phyloP scores from a whole-genome alignment of 768 basidiomycete genomes.

The Nidularia sp. region DNA sequence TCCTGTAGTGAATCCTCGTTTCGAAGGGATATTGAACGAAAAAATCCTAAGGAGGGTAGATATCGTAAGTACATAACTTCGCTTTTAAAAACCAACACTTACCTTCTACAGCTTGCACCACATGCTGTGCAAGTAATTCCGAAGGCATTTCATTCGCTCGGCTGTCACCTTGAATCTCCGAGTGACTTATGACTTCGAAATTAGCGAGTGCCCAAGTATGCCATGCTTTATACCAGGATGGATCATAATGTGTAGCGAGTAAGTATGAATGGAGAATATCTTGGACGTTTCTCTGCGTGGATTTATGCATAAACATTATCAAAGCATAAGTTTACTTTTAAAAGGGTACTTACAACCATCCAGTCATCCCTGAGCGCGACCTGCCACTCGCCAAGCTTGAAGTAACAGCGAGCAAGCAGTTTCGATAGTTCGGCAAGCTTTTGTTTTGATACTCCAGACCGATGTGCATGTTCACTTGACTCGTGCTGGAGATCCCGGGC shows the following conservation, averaged over 20 bases:
- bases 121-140: slow-evolving; percentile 69
- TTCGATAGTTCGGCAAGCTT: slow-evolving; percentile 67
- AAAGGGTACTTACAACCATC: slow-evolving; percentile 67
- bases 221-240: slow-evolving; percentile 99
- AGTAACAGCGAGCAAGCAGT: slow-evolving; percentile 93
- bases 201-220: slow-evolving; percentile 98
- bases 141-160: slow-evolving; percentile 55
- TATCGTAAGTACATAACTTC: too few species aligned
- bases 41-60: slow-evolving; percentile 73
- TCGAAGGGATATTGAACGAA: slow-evolving; percentile 88
- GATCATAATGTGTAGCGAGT: slow-evolving; percentile 86
- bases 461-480: slow-evolving; percentile 42
- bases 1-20: slow-evolving; percentile 93
- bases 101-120: slow-evolving; percentile 94
- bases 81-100: slow-evolving; percentile 10
- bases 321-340: too few species aligned
- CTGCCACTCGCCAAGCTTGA: slow-evolving; percentile 97
- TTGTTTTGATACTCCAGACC: slow-evolving; percentile 49
- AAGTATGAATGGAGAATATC: slow-evolving; percentile 84
- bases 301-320: too few species aligned
- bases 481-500: slow-evolving; percentile 70
- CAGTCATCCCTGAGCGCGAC: slow-evolving; percentile 75
- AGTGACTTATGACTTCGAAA: slow-evolving; percentile 83
- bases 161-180: slow-evolving; percentile 64
- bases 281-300: slow-evolving; percentile 68